Evolutionary conservation across 495 filamentous ascomycete genomes (phyloP).

Genomic region (Xylona heveae): DNA sequence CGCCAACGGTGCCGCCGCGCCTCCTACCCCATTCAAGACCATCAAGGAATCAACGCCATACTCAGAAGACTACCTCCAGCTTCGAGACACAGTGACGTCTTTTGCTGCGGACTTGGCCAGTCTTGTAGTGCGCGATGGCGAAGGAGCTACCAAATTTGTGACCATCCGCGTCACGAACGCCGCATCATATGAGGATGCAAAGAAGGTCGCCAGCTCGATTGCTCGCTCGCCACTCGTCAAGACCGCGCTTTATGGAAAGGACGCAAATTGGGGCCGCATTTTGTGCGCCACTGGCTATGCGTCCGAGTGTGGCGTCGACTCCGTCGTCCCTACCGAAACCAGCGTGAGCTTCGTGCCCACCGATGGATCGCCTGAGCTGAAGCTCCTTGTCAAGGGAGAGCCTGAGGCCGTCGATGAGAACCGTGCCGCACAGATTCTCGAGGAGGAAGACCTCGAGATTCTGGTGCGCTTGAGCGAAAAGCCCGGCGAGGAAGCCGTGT

Average conservation of each 20-base stretch:
- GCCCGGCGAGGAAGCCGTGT: conserved; percentile 45
- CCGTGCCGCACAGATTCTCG: conserved; percentile 66
- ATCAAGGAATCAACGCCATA: conserved; percentile 26
- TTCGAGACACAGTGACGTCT: conserved; percentile 44
- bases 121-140: conserved; percentile 86
- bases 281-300: conserved; percentile 89
- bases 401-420: conserved; percentile 82
- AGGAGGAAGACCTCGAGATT: conserved; percentile 40
- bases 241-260: conserved; percentile 87
- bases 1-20: conserved; percentile 84
- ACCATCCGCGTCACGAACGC: conserved; percentile 68
- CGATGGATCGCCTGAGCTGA: conserved; percentile 61
- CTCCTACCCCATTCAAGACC: conserved; percentile 21
- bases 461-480: conserved; percentile 15
- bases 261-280: conserved; percentile 97
- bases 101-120: conserved; percentile 75
- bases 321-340: conserved; percentile 60
- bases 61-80: conserved; percentile 39
- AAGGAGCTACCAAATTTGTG: conserved; percentile 96
- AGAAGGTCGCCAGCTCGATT: conserved; percentile 56
- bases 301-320: conserved; percentile 30
- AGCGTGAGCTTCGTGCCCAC: conserved; percentile 81
- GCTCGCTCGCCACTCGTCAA: conserved; percentile 91
- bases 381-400: conserved; percentile 75
- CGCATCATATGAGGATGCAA: conserved; percentile 30